phyloP scores from a whole-genome alignment of 2,329 filamentous ascomycete species.

The Myotisia sp. region DNA sequence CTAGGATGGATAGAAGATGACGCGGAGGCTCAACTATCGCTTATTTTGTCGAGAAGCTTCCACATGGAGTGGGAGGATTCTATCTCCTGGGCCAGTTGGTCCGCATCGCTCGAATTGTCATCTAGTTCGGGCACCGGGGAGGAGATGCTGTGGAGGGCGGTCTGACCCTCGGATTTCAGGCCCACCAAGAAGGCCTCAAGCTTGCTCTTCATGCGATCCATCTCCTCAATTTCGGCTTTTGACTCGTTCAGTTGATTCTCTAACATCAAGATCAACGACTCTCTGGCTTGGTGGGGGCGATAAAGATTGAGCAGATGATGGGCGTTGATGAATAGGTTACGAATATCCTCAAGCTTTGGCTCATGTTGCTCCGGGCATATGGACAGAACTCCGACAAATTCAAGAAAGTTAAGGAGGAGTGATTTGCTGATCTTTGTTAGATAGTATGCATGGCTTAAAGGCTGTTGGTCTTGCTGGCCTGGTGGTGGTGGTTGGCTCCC shows the following conservation, averaged over 20 bases:
- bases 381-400: constrained; percentile 59
- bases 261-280: constrained; percentile 77
- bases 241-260: constrained; percentile 65
- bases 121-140: not conserved
- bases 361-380: constrained; percentile 52
- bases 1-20: no score
- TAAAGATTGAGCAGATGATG: constrained; percentile 92
- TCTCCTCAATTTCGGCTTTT: constrained; percentile 61
- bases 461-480: constrained; percentile 19
- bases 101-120: not conserved
- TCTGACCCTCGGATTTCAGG: constrained; percentile 22
- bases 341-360: constrained; percentile 62
- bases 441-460: constrained; percentile 41
- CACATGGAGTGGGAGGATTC: constrained; percentile 21
- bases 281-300: constrained; percentile 78
- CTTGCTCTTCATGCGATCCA: constrained; percentile 57
- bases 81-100: not conserved
- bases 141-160: constrained; percentile 5
- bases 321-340: constrained; percentile 75
- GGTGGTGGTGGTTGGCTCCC: no score
- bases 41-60: constrained; percentile 28
- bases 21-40: no score
- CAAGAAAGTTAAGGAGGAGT: constrained; percentile 74
- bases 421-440: constrained; percentile 71
- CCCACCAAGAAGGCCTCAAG: constrained; percentile 29